Conservation (phyloP, 192 early-diverging fungal species). For the Globomyces pollinis-pini region DNA sequence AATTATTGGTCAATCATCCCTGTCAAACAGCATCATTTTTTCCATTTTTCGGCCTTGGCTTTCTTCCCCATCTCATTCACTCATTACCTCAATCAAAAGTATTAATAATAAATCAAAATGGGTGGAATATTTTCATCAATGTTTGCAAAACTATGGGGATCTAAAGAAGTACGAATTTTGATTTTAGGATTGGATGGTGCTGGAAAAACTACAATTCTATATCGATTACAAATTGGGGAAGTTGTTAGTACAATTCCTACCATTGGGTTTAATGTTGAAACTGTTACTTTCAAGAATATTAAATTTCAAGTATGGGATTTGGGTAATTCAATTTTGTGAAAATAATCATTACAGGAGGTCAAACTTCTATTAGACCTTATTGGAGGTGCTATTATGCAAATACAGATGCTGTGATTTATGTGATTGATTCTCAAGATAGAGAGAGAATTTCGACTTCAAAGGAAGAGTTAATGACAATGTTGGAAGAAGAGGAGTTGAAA, state of each 20-base stretch:
- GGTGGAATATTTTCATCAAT: conserved; percentile 67
- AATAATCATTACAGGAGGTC: too few relatives aligned
- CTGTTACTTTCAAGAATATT: conserved; percentile 93
- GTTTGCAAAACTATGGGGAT: conserved; percentile 77
- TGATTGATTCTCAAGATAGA: conserved; percentile 87
- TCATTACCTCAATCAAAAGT: too few relatives aligned
- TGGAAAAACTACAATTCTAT: conserved; percentile 96
- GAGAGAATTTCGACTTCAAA: conserved; percentile 80
- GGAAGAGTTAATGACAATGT: conserved; percentile 87
- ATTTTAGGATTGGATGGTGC: conserved; percentile 95
- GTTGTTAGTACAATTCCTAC: conserved; percentile 96
- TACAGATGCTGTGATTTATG: conserved; percentile 98
- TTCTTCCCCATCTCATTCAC: too few relatives aligned
- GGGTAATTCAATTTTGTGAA: too few relatives aligned
- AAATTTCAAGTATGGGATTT: conserved; percentile 99
- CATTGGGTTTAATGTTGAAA: conserved; percentile 79
- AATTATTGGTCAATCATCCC: background rate
- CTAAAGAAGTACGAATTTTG: conserved; percentile 91
- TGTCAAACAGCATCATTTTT: too few relatives aligned
- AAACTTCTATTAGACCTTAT: conserved; percentile 85
- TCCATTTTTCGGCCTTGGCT: too few relatives aligned
- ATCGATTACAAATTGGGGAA: conserved; percentile 92
- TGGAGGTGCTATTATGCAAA: conserved; percentile 99
- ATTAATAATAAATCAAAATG: too few relatives aligned
- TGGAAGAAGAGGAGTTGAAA: conserved; percentile 90